phyloP scores from a whole-genome alignment of 345 rosid species.

The Trapa incisa region DNA sequence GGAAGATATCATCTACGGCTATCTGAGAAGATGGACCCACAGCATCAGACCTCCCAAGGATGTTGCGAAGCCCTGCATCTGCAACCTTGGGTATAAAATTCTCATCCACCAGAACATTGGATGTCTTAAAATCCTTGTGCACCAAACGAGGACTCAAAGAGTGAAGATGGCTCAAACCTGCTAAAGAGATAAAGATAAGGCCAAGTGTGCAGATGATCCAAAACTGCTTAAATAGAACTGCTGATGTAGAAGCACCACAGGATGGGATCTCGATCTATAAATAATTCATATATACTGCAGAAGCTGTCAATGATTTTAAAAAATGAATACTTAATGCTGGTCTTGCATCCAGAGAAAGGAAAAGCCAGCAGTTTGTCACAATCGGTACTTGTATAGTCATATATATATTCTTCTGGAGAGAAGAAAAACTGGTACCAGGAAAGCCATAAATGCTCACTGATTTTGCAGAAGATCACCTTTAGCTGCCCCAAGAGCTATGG shows the following conservation, averaged over 20 bases:
- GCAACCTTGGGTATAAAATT: slow-evolving; percentile 85
- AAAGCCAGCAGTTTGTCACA: not conserved
- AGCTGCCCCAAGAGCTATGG: slow-evolving; percentile 87
- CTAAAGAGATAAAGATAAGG: slow-evolving; percentile 4
- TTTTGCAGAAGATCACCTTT: slow-evolving; percentile 89
- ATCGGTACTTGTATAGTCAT: not conserved
- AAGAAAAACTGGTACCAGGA: slow-evolving; percentile 52
- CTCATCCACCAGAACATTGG: slow-evolving; percentile 88
- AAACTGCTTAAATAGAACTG: not conserved
- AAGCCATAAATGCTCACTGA: slow-evolving; percentile 74
- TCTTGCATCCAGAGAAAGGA: not conserved
- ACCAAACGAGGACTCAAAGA: slow-evolving; percentile 64
- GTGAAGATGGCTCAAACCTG: slow-evolving; percentile 93
- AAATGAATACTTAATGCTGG: not conserved
- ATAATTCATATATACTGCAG: not conserved
- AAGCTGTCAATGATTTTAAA: not conserved
- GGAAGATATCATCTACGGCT: slow-evolving; percentile 68
- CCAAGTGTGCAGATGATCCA: not conserved
- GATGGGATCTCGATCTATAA: not conserved
- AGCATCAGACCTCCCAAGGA: slow-evolving; percentile 55
- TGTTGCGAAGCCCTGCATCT: slow-evolving; percentile 79
- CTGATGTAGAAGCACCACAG: not conserved
- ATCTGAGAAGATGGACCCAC: slow-evolving; percentile 74
- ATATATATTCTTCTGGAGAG: slow-evolving; percentile 15
- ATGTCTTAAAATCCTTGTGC: slow-evolving; percentile 88